Evolutionary conservation across 1,139 yeast species (phyloP), one percentile per base, ranked within the genome.

Genomic region (Suhomyces bokatorum): DNA sequence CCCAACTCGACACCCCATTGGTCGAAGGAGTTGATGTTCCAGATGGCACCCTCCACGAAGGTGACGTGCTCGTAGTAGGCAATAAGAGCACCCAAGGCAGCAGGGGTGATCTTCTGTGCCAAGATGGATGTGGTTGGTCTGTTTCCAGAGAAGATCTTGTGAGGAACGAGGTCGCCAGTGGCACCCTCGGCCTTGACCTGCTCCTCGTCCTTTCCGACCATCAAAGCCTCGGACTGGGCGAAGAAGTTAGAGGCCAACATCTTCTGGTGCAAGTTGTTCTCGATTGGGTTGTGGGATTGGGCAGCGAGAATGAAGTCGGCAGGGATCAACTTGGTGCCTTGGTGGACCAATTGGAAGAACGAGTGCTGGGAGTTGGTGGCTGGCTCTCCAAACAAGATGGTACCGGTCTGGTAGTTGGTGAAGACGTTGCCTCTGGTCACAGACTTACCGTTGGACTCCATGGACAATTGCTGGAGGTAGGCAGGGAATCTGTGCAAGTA

Each of bases 1-100:
- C 99, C 99, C 62, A 93, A 86, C 77, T 93, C 99, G 61, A 93
- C 99, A 72, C 99, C 99, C 97, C 98, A 93, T 79, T 93, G 99
- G 77, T 93, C 99, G 66, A 89, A 93, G 14, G 98, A 91, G 82
- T 93, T 93, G 77, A 93, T 91, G 81, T 95, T 93, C 99, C 99
- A 93, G 63, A 93, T 73, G 48, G 99, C 99, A 72, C 99, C 99
- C 75, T 93, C 99, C 49, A 91, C 91, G 73, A 93, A 93, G 32
- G 98, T 93, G 47, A 89, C 80, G 69, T 90, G 97, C 76, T 93
- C 99, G 75, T 93, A 93, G 81, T 93, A 93, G 43, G 96, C 97
- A 68, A 93, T 93, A 71, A 93, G 79, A 42, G 98, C 82, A 72
- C 99, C 99, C 58, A 93, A 80, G 45, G 97, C 73, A 43, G 97